Evolutionary conservation across 805 yeast genomes (phyloP).

Genomic region (Pichia exigua): DNA sequence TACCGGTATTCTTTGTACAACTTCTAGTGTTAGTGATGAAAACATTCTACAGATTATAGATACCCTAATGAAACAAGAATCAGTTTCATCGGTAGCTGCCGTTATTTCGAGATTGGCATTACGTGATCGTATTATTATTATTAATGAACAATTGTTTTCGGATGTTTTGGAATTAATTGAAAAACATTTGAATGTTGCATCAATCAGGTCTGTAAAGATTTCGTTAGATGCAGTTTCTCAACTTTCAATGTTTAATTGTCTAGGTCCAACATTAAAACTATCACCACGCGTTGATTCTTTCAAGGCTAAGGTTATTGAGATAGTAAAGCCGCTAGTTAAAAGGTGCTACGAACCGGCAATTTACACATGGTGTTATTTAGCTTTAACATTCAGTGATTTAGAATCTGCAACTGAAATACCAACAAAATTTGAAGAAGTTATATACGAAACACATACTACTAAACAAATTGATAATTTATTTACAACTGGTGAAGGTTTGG

Average conservation of each 20-base stretch:
- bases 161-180: conserved; percentile 17
- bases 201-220: conserved; percentile 14
- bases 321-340: conserved; percentile 35
- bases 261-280: conserved; percentile 30
- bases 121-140: conserved; percentile 22
- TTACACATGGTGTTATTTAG: conserved; percentile 46
- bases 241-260: conserved; percentile 37
- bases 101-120: conserved; percentile 39
- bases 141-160: conserved; percentile 12
- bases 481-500: conserved; percentile 76
- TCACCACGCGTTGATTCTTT: conserved; percentile 17
- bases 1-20: conserved; percentile 30
- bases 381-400: conserved; percentile 28
- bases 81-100: conserved; percentile 33
- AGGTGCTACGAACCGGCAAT: conserved; percentile 48
- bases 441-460: conserved; percentile 53
- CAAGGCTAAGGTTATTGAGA: conserved; percentile 21
- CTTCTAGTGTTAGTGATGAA: conserved; percentile 23
- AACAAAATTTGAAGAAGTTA: conserved; percentile 30
- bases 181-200: conserved; percentile 15
- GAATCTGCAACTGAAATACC: conserved; percentile 2
- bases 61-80: conserved; percentile 4
- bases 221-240: conserved; percentile 37
- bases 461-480: conserved; percentile 73
- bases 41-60: conserved; percentile 6